phyloP scores from a whole-genome alignment of 2,329 filamentous ascomycete genomes.

The Sporothrix pseudoabietina region DNA sequence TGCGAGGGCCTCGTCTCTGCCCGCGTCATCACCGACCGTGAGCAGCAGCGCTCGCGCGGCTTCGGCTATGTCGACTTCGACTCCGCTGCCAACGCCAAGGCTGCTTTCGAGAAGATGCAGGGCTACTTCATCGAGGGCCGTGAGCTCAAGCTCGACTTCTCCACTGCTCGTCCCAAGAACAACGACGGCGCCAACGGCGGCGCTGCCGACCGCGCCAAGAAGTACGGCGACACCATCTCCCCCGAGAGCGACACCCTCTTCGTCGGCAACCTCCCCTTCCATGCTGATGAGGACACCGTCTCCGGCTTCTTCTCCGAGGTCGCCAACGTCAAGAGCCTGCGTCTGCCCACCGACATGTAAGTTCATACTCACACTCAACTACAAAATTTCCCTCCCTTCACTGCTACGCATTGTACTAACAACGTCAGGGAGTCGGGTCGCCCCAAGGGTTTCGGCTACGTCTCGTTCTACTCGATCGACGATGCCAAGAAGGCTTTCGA shows the following conservation, averaged over 20 bases:
- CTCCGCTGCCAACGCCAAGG: conserved; percentile 53
- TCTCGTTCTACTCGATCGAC: conserved; percentile 78
- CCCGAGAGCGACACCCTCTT: conserved; percentile 85
- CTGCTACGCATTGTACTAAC: conserved; percentile 23
- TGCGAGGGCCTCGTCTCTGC: conserved; percentile 72
- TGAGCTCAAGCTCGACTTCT: conserved; percentile 47
- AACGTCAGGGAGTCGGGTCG: conserved; percentile 68
- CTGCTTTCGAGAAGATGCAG: conserved; percentile 46
- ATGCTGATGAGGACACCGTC: conserved; percentile 74
- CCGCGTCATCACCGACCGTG: conserved; percentile 82
- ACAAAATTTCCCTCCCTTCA: neutral
- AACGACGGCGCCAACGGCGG: conserved; percentile 39
- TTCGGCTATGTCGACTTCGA: conserved; percentile 93
- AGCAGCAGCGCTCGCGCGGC: conserved; percentile 80
- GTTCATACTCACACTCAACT: conserved; percentile 36
- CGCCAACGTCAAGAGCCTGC: conserved; percentile 73
- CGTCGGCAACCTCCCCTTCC: conserved; percentile 87
- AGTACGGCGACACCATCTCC: conserved; percentile 78
- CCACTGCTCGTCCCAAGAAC: conserved; percentile 39
- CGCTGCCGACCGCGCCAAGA: conserved; percentile 64
- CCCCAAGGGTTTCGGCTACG: conserved; percentile 91
- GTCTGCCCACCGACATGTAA: conserved; percentile 81
- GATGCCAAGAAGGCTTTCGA: conserved; percentile 78
- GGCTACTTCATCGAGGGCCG: conserved; percentile 44
- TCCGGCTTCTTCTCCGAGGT: conserved; percentile 72